phyloP scores from a whole-genome alignment of 1,284 basidiomycete species.

The Leucoagaricus sp. region DNA sequence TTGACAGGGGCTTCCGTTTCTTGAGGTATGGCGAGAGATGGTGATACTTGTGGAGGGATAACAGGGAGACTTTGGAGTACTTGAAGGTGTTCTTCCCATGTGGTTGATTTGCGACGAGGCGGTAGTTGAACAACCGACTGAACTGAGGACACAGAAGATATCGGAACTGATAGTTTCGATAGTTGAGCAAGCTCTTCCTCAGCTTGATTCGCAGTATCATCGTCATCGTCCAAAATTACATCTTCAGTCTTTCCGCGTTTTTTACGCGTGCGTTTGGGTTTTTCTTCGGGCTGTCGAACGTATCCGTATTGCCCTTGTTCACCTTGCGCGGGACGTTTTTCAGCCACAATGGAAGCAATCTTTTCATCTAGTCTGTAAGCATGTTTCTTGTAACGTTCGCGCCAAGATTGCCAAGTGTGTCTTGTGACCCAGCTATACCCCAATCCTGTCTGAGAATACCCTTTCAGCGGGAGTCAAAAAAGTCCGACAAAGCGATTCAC shows the following conservation, averaged over 20 bases:
- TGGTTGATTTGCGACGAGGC: conserved; percentile 10
- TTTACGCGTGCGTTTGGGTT: conserved; percentile 56
- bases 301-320: conserved; percentile 80
- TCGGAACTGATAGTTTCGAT: conserved; percentile 23
- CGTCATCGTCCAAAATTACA: conserved; percentile 18
- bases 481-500: conserved; percentile 33
- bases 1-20: conserved; percentile 22
- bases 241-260: conserved; percentile 30
- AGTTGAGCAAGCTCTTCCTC: conserved; percentile 20
- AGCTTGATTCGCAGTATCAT: conserved; percentile 13
- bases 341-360: conserved; percentile 64
- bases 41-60: conserved; percentile 19
- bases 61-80: conserved; percentile 17
- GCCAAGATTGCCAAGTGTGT: conserved; percentile 88
- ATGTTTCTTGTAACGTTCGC: conserved; percentile 84
- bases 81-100: conserved; percentile 6
- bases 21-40: conserved; percentile 16
- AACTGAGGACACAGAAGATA: conserved; percentile 16
- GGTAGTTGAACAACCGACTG: conserved; percentile 1
- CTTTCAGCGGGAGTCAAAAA: neutral
- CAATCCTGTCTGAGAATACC: conserved; percentile 52
- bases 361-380: conserved; percentile 59
- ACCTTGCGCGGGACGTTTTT: conserved; percentile 62
- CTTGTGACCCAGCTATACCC: conserved; percentile 76
- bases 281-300: conserved; percentile 69